Percentiles rank a stretch among this genome's conserved stretches.
Conservation (phyloP, 2,329 filamentous ascomycete species). For the Aureobasidium sp. region DNA sequence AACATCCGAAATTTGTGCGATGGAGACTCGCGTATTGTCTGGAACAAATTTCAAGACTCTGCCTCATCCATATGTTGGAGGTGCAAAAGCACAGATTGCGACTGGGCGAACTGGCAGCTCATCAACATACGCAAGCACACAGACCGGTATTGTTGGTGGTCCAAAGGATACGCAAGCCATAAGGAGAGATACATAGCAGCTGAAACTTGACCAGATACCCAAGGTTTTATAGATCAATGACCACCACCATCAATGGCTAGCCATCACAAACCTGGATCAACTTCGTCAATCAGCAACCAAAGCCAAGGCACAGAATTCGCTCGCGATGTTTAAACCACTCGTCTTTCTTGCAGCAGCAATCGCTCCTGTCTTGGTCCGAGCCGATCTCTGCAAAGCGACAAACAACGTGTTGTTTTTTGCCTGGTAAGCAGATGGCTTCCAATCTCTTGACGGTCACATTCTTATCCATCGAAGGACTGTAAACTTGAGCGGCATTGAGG, state of each 20-base stretch:
- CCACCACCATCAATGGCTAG: too few species aligned
- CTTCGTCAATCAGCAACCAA: not conserved
- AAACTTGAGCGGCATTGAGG: not conserved
- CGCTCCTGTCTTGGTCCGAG: not conserved
- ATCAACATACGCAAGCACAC: not conserved
- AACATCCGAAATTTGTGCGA: not conserved
- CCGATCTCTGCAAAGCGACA: not conserved
- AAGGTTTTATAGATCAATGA: not conserved
- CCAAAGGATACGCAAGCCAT: not conserved
- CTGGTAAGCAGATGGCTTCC: not conserved
- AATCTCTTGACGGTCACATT: not conserved
- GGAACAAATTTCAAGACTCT: too few species aligned
- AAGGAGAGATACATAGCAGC: not conserved
- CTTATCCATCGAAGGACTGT: not conserved
- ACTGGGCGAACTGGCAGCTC: not conserved
- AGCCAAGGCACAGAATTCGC: not conserved
- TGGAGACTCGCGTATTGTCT: not conserved
- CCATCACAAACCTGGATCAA: not conserved
- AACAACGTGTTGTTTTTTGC: not conserved
- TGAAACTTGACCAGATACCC: too few species aligned
- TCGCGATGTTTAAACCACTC: not conserved
- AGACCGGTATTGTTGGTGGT: not conserved
- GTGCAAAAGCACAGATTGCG: not conserved
- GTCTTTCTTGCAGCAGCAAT: not conserved
- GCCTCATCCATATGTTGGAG: not conserved